Base-by-base conservation (phyloP, 192 early-diverging fungal species). In the Backusella circina region DNA sequence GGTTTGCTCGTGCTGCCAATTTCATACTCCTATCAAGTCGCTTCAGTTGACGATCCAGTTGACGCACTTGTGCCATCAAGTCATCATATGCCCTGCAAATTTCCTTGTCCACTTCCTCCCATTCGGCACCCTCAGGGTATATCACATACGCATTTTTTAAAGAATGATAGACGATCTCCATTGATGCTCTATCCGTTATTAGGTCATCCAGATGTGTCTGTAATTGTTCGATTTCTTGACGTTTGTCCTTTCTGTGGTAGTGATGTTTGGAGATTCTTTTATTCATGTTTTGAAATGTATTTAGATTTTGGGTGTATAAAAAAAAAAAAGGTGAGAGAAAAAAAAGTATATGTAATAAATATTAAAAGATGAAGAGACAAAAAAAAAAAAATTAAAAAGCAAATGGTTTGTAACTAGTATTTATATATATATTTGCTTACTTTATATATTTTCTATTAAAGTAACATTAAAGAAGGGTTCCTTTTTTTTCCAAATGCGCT, bases 1-100 rank as follows among this genome's bases (percentile, higher is more conserved):
- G 2, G 28, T 28, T 61, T 28, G 26, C 23, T 26, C 5, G 5
- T 26, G 54, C 51, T 54, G 51, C 51, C 21, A 54, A 28, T 47
- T 44, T 70, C 28, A 70, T 47, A 70, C 39, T 44, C 16, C 28
- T 23, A 41, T 70, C 69, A 9, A 70, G 38, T 47, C 69, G n/a
- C 13, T 70, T 44, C 23, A 70, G 39, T 39, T 38, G 39, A 12
- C 69, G 69, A 44, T 70, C 69, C n/a, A 70, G 23, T 12, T 70
- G 69, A 8, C 69, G 37, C 1, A 70, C 69, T 44, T 70, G 69
- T 23, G 69, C 69, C 69, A 70, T 70, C 15, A 70, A 18, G 15
- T 70, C 69, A 44, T 70, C 69, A 41, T 70, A 70, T 21, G 69
- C 69, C 18, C 69, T 41, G 39, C 69, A 70, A 28, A 70, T 23